Conservation (phyloP, 768 basidiomycete genomes). For the Gelatoporia subvermispora region DNA sequence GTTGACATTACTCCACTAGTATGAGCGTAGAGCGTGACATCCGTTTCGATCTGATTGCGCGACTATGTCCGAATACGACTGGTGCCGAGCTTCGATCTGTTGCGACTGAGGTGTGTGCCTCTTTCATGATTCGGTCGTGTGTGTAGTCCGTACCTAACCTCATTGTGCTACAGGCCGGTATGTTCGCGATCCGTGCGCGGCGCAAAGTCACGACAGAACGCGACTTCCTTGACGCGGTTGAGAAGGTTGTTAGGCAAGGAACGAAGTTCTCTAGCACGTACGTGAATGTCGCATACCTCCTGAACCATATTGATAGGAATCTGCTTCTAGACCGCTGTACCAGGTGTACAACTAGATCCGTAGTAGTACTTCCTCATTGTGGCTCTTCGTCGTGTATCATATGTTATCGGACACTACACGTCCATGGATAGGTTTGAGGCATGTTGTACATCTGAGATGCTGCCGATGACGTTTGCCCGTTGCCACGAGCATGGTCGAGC, state of each 20-base stretch:
- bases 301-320: background rate
- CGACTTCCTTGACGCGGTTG: slow-evolving; percentile 96
- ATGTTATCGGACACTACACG: no score
- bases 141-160: background rate
- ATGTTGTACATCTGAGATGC: no score
- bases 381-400: no score
- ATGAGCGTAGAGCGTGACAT: slow-evolving; percentile 98
- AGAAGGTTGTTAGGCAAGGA: slow-evolving; percentile 97
- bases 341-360: slow-evolving; percentile 84
- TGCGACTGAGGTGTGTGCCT: slow-evolving; percentile 63
- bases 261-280: slow-evolving; percentile 98
- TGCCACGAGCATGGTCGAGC: no score
- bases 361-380: no score
- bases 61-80: slow-evolving; percentile 95
- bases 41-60: slow-evolving; percentile 94
- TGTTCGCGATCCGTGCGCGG: slow-evolving; percentile 97
- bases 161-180: slow-evolving; percentile 70
- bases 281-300: slow-evolving; percentile 28
- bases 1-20: slow-evolving; percentile 35
- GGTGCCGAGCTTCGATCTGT: slow-evolving; percentile 98
- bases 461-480: no score
- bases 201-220: slow-evolving; percentile 96
- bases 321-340: slow-evolving; percentile 64
- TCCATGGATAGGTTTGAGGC: no score
- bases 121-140: slow-evolving; percentile 34